phyloP scores from a whole-genome alignment of 345 rosid species.

The Eucalyptus caleyi region DNA sequence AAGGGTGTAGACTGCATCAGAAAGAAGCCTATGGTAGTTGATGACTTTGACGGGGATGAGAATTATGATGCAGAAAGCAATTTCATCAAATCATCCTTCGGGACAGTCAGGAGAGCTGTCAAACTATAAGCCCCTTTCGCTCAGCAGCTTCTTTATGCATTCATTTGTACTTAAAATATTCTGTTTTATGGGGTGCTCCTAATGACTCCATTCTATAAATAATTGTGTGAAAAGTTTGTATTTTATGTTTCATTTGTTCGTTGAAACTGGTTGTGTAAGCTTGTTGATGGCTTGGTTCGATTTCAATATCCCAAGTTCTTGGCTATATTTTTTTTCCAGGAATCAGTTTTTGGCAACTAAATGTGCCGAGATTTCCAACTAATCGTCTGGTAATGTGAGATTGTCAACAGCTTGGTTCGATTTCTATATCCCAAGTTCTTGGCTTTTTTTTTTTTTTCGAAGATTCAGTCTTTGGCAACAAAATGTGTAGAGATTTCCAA shows the following conservation, averaged over 20 bases:
- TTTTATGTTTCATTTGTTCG: neutral
- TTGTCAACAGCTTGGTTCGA: neutral
- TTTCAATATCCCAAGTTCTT: neutral
- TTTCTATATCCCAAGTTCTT: neutral
- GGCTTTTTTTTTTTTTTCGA: neutral
- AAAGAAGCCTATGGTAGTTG: conserved; percentile 55
- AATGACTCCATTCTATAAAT: neutral
- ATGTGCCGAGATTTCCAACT: neutral
- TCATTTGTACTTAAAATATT: neutral
- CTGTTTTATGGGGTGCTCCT: neutral
- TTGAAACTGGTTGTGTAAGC: neutral
- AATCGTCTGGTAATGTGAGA: neutral
- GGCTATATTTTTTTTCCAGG: neutral
- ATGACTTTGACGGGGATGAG: conserved; percentile 37
- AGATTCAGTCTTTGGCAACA: neutral
- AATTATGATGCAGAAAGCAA: conserved; percentile 35
- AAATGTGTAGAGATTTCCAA: neutral
- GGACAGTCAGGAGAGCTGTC: conserved; percentile 59
- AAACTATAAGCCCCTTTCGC: conserved; percentile 11
- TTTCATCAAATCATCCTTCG: conserved; percentile 67
- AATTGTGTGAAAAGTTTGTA: conserved; percentile 1
- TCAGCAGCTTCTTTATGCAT: neutral
- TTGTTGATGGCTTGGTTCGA: neutral
- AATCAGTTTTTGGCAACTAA: neutral
- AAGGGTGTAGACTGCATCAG: conserved; percentile 81